Conservation (phyloP, 495 filamentous ascomycete genomes). For the Aspergillus bridgeri region DNA sequence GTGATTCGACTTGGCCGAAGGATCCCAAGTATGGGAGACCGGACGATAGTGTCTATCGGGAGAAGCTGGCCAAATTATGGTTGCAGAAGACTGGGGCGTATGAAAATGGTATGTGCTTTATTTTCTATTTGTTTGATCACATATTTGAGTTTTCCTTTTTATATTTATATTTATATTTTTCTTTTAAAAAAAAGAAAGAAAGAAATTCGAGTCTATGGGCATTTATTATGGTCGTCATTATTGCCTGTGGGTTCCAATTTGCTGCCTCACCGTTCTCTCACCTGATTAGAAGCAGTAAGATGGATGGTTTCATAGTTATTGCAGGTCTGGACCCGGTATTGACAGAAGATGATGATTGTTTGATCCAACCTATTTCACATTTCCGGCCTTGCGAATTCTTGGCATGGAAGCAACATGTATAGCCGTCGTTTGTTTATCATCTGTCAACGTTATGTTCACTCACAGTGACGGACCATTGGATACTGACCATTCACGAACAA, state of each 20-base stretch:
- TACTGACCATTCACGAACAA: constrained; percentile 13
- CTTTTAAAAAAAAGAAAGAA: too few species aligned
- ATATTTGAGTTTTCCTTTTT: constrained; percentile 1
- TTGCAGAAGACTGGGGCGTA: constrained; percentile 28
- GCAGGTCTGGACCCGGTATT: too few species aligned
- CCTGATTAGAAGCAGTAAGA: too few species aligned
- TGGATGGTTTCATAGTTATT: too few species aligned
- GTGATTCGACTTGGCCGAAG: constrained; percentile 29
- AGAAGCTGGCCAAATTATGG: constrained; percentile 38
- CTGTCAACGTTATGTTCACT: background rate
- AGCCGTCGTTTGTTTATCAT: background rate
- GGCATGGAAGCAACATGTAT: too few species aligned
- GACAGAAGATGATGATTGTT: too few species aligned
- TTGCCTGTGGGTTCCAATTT: too few species aligned
- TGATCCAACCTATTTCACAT: too few species aligned
- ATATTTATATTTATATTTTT: background rate
- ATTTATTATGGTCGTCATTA: too few species aligned
- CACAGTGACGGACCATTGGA: background rate
- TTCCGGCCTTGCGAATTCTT: too few species aligned
- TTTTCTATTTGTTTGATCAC: constrained; percentile 9
- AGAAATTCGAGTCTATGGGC: too few species aligned
- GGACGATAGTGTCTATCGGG: constrained; percentile 24
- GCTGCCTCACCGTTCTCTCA: too few species aligned
- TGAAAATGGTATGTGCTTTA: constrained; percentile 30
- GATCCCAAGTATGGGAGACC: constrained; percentile 19